A percentile compares a stretch with the other conserved stretches of the same genome.
These are phyloP conservation scores for Endothia cerciana DNA, from an alignment of 2,329 filamentous ascomycete genomes.

Conservation along the genomic window DNA sequence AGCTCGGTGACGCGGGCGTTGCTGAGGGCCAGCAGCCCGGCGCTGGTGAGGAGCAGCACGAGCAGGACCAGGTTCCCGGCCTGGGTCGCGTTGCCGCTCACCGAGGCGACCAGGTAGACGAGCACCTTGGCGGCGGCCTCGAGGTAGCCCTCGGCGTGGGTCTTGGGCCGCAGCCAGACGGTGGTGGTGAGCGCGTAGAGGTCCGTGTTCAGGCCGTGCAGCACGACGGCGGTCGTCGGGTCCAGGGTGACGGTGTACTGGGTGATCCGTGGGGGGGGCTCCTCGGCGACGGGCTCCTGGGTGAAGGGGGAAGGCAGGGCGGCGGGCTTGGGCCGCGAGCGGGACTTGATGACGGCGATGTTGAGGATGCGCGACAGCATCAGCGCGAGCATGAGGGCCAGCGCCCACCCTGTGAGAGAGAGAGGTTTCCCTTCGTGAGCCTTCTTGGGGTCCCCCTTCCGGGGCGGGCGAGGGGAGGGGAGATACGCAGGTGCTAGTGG, in stretches of 20 bases:
- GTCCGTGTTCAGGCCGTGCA: slow-evolving; percentile 59
- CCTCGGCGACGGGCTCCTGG: slow-evolving; percentile 9
- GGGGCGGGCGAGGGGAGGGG: not conserved
- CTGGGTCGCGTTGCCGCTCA: slow-evolving; percentile 60
- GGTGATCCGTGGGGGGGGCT: slow-evolving; percentile 29
- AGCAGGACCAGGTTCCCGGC: slow-evolving; percentile 56
- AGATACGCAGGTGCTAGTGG: not conserved
- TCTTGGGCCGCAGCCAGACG: slow-evolving; percentile 58
- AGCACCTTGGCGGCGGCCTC: slow-evolving; percentile 58
- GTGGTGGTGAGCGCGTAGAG: slow-evolving; percentile 63
- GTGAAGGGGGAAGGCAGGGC: slow-evolving; percentile 16
- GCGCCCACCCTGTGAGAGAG: slow-evolving; percentile 51
- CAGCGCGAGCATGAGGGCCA: slow-evolving; percentile 51
- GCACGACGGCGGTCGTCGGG: slow-evolving; percentile 42
- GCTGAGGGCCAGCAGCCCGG: slow-evolving; percentile 56
- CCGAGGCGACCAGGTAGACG: slow-evolving; percentile 60
- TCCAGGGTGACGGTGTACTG: slow-evolving; percentile 25
- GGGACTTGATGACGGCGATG: slow-evolving; percentile 59
- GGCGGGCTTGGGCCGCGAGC: slow-evolving; percentile 37
- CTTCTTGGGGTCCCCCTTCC: not conserved
- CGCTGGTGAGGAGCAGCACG: slow-evolving; percentile 54
- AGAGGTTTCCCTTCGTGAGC: not conserved
- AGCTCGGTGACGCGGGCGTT: slow-evolving; percentile 54
- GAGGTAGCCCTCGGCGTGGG: slow-evolving; percentile 53
- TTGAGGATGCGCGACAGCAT: slow-evolving; percentile 60